Percentiles rank a stretch among this genome's conserved stretches.
Evolutionary conservation across 768 basidiomycete genomes (phyloP).

Genomic region (Porpolomopsis calyptriformis): DNA sequence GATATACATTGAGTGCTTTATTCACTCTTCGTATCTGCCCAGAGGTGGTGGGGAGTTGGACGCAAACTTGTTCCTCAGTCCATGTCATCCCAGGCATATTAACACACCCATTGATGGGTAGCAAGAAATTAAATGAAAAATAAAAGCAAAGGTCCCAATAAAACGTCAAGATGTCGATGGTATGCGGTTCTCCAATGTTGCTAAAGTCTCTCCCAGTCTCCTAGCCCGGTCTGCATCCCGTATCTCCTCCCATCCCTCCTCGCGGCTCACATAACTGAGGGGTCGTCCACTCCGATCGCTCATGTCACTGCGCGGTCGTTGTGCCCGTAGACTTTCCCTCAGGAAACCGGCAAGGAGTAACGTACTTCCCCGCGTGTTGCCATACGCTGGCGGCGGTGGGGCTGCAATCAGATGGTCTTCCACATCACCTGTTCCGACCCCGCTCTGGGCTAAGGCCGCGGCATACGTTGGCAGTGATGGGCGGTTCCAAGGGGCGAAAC

Average conservation of each 20-base stretch:
- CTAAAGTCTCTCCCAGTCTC: constrained; percentile 46
- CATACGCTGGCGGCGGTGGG: constrained; percentile 69
- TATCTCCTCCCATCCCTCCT: constrained; percentile 48
- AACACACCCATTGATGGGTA: not conserved
- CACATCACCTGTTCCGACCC: constrained; percentile 63
- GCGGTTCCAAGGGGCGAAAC: constrained; percentile 59
- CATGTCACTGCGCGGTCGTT: constrained; percentile 30
- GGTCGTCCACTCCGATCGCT: constrained; percentile 31
- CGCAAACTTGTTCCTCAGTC: too few species aligned
- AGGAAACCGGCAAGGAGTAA: constrained; percentile 47
- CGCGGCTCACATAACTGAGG: constrained; percentile 43
- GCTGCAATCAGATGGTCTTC: constrained; percentile 60
- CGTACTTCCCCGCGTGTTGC: constrained; percentile 60
- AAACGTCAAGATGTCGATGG: constrained; percentile 8
- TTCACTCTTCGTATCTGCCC: too few species aligned
- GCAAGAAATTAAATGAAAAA: not conserved
- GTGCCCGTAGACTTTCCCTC: constrained; percentile 35
- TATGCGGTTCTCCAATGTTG: constrained; percentile 31
- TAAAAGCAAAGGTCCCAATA: not conserved
- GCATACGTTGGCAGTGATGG: constrained; percentile 64
- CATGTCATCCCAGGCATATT: not conserved
- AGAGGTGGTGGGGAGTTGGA: too few species aligned
- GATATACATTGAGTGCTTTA: too few species aligned
- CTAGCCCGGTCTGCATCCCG: constrained; percentile 43
- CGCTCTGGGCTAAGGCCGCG: constrained; percentile 55